phyloP scores from a whole-genome alignment of 768 basidiomycete genomes.

The Lyophyllum decastes region DNA sequence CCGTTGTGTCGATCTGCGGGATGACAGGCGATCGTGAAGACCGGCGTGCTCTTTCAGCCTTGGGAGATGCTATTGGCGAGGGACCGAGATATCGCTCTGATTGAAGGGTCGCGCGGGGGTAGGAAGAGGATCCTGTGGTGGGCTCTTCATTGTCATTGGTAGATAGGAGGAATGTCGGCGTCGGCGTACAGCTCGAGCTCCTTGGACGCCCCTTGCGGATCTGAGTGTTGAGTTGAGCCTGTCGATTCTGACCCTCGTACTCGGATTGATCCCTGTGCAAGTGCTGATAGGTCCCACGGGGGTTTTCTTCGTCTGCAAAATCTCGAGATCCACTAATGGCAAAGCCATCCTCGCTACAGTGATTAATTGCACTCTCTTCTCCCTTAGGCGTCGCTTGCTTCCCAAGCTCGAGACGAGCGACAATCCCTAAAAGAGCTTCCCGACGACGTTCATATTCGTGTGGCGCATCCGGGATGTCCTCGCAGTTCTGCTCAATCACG shows the following conservation, averaged over 20 bases:
- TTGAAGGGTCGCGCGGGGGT: not conserved
- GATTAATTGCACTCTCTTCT: slow-evolving; percentile 28
- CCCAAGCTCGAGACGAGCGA: slow-evolving; percentile 29
- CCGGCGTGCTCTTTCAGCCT: slow-evolving; percentile 3
- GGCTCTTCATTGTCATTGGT: slow-evolving; percentile 16
- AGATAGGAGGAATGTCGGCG: slow-evolving; percentile 20
- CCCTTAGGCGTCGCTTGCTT: not conserved
- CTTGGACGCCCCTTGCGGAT: slow-evolving; percentile 21
- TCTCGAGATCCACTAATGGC: slow-evolving; percentile 35
- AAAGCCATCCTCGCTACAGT: slow-evolving; percentile 33
- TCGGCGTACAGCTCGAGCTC: slow-evolving; percentile 25
- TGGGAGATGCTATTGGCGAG: slow-evolving; percentile 7
- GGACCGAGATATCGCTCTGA: slow-evolving; percentile 6
- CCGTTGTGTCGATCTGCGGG: slow-evolving; percentile 15
- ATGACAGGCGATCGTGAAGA: slow-evolving; percentile 31
- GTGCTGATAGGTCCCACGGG: slow-evolving; percentile 4
- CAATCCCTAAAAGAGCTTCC: slow-evolving; percentile 36
- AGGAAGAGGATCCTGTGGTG: not conserved
- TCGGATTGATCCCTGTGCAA: slow-evolving; percentile 30
- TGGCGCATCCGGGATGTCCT: slow-evolving; percentile 12
- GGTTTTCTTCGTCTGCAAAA: not conserved
- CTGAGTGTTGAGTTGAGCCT: not conserved
- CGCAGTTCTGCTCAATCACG: not conserved
- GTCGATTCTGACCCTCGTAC: slow-evolving; percentile 15
- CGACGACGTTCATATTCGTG: slow-evolving; percentile 28